Evolutionary conservation across 805 yeast genomes (phyloP).

Genomic region (Starmerella floricola): DNA sequence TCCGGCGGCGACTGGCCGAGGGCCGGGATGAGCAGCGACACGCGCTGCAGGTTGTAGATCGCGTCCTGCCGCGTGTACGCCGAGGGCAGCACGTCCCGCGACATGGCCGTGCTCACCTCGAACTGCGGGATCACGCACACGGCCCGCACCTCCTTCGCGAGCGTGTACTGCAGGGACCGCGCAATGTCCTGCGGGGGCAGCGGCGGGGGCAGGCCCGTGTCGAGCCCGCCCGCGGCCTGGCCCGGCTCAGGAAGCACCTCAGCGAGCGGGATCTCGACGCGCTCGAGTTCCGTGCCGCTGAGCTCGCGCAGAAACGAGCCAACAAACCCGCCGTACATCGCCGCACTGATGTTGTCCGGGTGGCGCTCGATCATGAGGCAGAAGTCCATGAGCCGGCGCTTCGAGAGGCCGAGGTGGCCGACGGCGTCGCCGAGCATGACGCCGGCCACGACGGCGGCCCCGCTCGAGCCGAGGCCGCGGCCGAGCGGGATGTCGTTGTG

Average conservation of each 20-base stretch:
- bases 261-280: slow-evolving; percentile 73
- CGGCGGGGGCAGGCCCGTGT: slow-evolving; percentile 58
- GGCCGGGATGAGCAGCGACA: slow-evolving; percentile 86
- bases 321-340: slow-evolving; percentile 98
- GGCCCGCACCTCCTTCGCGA: slow-evolving; percentile 75
- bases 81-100: slow-evolving; percentile 79
- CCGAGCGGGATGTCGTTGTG: slow-evolving; percentile 91
- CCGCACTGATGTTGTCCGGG: slow-evolving; percentile 96
- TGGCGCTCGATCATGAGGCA: slow-evolving; percentile 96
- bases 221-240: slow-evolving; percentile 40
- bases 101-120: slow-evolving; percentile 84
- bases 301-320: slow-evolving; percentile 86
- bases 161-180: slow-evolving; percentile 72
- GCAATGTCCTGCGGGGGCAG: slow-evolving; percentile 80
- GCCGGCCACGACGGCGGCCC: slow-evolving; percentile 98
- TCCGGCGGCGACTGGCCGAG: slow-evolving; percentile 76
- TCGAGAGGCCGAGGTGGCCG: slow-evolving; percentile 59
- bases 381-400: slow-evolving; percentile 79
- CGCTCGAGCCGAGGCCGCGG: slow-evolving; percentile 93
- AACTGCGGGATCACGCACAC: slow-evolving; percentile 87
- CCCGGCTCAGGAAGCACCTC: slow-evolving; percentile 71
- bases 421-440: slow-evolving; percentile 78
- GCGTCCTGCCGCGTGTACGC: slow-evolving; percentile 69
- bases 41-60: slow-evolving; percentile 83
- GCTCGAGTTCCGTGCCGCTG: slow-evolving; percentile 53